phyloP scores from a whole-genome alignment of 805 yeast genomes.

The Cyberlindnera petersonii region DNA sequence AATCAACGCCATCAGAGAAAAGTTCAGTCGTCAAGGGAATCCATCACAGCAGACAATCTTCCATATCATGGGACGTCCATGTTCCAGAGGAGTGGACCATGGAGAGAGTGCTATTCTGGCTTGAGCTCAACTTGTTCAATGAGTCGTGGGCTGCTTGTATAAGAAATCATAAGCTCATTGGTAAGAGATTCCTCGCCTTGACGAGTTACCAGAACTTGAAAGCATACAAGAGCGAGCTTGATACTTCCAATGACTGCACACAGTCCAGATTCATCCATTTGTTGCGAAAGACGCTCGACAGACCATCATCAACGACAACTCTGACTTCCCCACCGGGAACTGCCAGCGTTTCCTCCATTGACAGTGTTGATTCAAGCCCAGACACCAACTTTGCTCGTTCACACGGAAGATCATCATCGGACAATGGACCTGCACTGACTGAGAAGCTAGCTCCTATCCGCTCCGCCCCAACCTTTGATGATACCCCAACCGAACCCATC shows the following conservation, averaged over 20 bases:
- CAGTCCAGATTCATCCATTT: conserved; percentile 56
- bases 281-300: conserved; percentile 40
- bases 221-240: conserved; percentile 35
- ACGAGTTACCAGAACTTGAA: conserved; percentile 62
- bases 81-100: conserved; percentile 67
- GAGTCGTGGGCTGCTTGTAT: conserved; percentile 71
- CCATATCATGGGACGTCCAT: conserved; percentile 45
- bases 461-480: conserved; percentile 32
- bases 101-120: conserved; percentile 65
- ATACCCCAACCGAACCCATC: conserved; percentile 3
- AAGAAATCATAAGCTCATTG: conserved; percentile 50
- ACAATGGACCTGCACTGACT: conserved; percentile 16
- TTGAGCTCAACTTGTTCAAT: conserved; percentile 64
- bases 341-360: conserved; percentile 21
- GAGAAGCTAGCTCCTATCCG: conserved; percentile 31
- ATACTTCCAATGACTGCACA: conserved; percentile 44
- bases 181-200: conserved; percentile 61
- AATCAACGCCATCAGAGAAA: conserved; percentile 9
- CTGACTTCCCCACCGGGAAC: conserved; percentile 16
- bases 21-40: conserved; percentile 9
- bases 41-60: conserved; percentile 26
- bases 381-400: conserved; percentile 3
- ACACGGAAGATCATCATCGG: conserved; percentile 29
- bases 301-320: conserved; percentile 21
- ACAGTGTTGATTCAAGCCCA: conserved; percentile 22